These are phyloP conservation scores for Magnusiomyces fungicola DNA, from an alignment of 1,139 yeast species.

Conservation along the genomic window DNA sequence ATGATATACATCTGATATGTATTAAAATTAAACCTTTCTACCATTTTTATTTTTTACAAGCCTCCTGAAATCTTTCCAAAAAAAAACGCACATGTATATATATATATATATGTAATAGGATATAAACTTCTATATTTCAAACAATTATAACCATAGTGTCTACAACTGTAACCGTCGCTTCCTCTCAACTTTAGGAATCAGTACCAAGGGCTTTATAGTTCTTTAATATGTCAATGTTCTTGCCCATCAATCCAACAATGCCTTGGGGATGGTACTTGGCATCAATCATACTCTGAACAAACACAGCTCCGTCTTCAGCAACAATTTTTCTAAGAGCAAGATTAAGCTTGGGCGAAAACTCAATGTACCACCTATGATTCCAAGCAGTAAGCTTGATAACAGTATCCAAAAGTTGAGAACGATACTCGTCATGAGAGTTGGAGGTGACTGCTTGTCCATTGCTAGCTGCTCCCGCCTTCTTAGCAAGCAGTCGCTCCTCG, in stretches of 20 bases:
- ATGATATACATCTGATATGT: no score
- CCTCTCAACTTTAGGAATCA: slow-evolving; percentile 29
- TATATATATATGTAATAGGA: no score
- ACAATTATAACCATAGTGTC: no score
- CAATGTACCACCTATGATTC: slow-evolving; percentile 97
- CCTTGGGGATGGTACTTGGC: slow-evolving; percentile 66
- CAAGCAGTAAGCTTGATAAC: slow-evolving; percentile 76
- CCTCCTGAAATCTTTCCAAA: no score
- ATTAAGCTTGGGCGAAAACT: slow-evolving; percentile 66
- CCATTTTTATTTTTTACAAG: no score
- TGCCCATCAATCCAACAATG: slow-evolving; percentile 52
- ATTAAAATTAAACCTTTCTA: no score
- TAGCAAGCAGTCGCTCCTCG: slow-evolving; percentile 10
- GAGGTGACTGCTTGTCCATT: background rate
- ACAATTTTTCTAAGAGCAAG: slow-evolving; percentile 52
- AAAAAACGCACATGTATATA: no score
- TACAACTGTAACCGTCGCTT: no score
- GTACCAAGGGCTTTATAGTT: slow-evolving; percentile 38
- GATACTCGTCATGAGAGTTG: background rate
- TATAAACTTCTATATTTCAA: no score
- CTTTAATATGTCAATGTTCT: slow-evolving; percentile 44
- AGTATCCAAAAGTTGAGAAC: slow-evolving; percentile 41
- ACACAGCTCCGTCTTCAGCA: slow-evolving; percentile 69
- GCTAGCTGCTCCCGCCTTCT: slow-evolving; percentile 10
- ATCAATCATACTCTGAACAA: slow-evolving; percentile 66